A percentile compares a stretch with the other conserved stretches of the same genome.
Evolutionary conservation across 768 basidiomycete genomes (phyloP).

Genomic region (Tubosaeta sp.): DNA sequence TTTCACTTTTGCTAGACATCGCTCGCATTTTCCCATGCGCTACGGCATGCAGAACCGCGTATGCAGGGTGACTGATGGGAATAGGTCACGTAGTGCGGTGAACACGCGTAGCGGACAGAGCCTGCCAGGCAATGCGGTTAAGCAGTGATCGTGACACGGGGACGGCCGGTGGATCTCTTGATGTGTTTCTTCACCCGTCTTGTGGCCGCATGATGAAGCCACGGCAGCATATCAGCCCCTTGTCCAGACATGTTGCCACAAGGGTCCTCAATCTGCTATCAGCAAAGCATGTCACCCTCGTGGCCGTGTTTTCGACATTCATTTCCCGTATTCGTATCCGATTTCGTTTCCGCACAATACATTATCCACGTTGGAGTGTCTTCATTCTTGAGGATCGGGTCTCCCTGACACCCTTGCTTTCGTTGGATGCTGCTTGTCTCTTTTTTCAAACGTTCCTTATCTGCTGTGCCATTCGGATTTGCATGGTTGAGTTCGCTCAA

Average conservation of each 20-base stretch:
- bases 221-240: conserved; percentile 6
- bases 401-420: conserved; percentile 1
- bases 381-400: conserved; percentile 11
- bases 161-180: conserved; percentile 20
- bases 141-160: conserved; percentile 19
- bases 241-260: conserved; percentile 9
- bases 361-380: conserved; percentile 6
- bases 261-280: conserved; percentile 15
- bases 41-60: conserved; percentile 25
- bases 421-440: conserved; percentile 3
- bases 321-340: conserved; percentile 3
- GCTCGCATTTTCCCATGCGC: conserved; percentile 21
- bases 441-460: conserved; percentile 3
- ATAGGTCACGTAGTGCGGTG: conserved; percentile 19
- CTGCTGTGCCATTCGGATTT: conserved; percentile 5
- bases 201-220: conserved; percentile 19
- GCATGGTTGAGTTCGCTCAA: conserved; percentile 3
- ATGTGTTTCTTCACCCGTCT: conserved; percentile 15
- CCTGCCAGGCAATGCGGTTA: conserved; percentile 12
- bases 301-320: conserved; percentile 7
- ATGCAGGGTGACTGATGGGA: conserved; percentile 29
- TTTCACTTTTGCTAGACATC: conserved; percentile 16
- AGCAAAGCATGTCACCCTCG: conserved; percentile 18
- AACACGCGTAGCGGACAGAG: conserved; percentile 13
- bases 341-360: conserved; percentile 6